Base-by-base conservation (phyloP, 805 yeast genomes). In the Wickerhamiella musiphila region DNA sequence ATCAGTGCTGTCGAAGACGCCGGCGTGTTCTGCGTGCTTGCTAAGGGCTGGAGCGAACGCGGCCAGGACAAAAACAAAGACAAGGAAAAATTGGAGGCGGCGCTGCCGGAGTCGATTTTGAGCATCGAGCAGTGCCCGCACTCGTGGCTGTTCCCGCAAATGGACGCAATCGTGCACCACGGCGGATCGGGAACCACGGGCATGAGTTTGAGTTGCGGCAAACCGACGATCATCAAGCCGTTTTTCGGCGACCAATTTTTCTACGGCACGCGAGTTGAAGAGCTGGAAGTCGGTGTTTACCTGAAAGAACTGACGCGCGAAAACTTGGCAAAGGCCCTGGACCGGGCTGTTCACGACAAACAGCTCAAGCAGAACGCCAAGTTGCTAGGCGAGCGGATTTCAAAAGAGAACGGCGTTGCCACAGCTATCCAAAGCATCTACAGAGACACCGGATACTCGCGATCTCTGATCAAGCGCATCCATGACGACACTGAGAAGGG, bases 181-280 rank as follows among this genome's bases (percentile, higher is more conserved):
- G 96, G 96, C 24, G 96, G 96, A 0, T 76, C 93, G 0, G 96
- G 96, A 2, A 81, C 95, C 0, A 86, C 95, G 0, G 96, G 96
- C 6, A 94, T 94, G 0, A 67, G 92, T 2, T 52, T 86, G 34
- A 61, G 84, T 39, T 76, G 78, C 10, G 96, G 96, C 0, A 52
- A 78, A 20, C 95, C 96, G 1, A 82, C 93, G 0, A 66, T 86
- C 21, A 71, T 86, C 44, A 86, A 84, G 51, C 96, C 96, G 2
- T 86, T 86, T 48, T 86, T 86, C 52, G 96, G 94, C 0, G 96
- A 86, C 53, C 96, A 86, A 54, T 84, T 79, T 49, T 86, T 86
- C 50, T 86, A 79, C 52, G 94, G 93, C 0, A 61, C 67, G 15
- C 62, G 95, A 36, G 76, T 86, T 2, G 93, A 82, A 43, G 95